Evolutionary conservation across 495 filamentous ascomycete species (phyloP), one percentile per base, ranked within the genome.

Genomic region (Entonaema liquescens): DNA sequence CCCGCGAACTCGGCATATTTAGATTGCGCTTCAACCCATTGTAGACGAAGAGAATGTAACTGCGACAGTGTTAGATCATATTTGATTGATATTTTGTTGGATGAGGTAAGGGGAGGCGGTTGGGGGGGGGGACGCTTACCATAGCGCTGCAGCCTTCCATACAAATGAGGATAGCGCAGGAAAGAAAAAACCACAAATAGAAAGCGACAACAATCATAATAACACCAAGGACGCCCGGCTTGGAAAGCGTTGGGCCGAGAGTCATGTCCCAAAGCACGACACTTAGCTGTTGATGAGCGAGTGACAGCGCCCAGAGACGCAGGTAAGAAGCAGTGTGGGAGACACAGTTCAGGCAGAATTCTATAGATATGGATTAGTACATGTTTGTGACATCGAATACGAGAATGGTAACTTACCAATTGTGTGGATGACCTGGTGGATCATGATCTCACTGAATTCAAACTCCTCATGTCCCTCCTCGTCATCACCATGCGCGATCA

Each of bases 21-120:
- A 82, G 93, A 95, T 89, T 98, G 98, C n/a, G 95, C 94, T 79
- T 99, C 95, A 64, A 99, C 95, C 95, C 95, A 99, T 76, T 98
- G 96, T 64, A 99, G 86, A 84, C 95, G 89, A 71, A 99, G 85
- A 66, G 91, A 93, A 81, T 98, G 96, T 83, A 97, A 87, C 81
- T 83, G 40, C 21, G 13, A 28, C 28, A 21, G 5, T 50, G 53
- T 47, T 31, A 59, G 53, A 29, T 38, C 40, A 72, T 47, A 19
- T 13, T 54, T 3, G 23, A 35, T 66, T 12, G 12, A 5, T 53
- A 11, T 9, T 1, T 44, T 44, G 19, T n/a, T n/a, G n/a, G n/a
- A n/a, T 5, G 9, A 5, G 19, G 31, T 33, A 19, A 36, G 13
- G 26, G 8, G 8, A 17, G 23, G 13, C 4, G 7, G 5, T 68